Percentiles rank a stretch among this genome's conserved stretches.
phyloP scores from a whole-genome alignment of 768 basidiomycete genomes.

The Asterophora lycoperdoides region DNA sequence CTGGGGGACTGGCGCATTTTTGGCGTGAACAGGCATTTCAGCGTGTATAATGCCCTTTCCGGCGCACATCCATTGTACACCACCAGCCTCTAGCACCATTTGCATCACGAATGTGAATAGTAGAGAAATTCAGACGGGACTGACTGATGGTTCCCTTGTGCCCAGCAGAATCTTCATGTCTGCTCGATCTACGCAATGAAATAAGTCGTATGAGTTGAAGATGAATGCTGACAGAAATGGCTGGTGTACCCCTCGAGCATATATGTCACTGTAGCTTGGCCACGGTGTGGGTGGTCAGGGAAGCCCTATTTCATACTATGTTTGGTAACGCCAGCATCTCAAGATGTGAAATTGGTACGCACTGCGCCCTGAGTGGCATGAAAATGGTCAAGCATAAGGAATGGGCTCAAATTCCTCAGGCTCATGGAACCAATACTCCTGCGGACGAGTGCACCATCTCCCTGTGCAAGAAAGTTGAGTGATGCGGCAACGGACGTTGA shows the following conservation, averaged over 20 bases:
- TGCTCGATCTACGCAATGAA: constrained; percentile 43
- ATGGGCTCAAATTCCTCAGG: constrained; percentile 82
- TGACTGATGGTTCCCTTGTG: constrained; percentile 67
- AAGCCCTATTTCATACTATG: constrained; percentile 53
- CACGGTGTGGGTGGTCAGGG: constrained; percentile 91
- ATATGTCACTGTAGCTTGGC: constrained; percentile 86
- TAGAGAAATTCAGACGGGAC: background rate
- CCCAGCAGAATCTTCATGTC: constrained; percentile 90
- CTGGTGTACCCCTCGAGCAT: constrained; percentile 70
- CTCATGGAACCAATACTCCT: constrained; percentile 76
- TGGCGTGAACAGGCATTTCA: constrained; percentile 80
- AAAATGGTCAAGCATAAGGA: constrained; percentile 88
- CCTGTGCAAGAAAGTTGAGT: constrained; percentile 35
- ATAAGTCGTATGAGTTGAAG: background rate
- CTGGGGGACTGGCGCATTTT: constrained; percentile 64
- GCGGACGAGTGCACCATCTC: constrained; percentile 78
- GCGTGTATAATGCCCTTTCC: constrained; percentile 78
- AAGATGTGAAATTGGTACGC: constrained; percentile 21
- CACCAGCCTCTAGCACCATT: constrained; percentile 51
- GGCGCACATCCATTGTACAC: constrained; percentile 95
- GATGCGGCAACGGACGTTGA: background rate
- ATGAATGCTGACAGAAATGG: background rate
- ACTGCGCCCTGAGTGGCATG: constrained; percentile 67
- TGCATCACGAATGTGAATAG: background rate
- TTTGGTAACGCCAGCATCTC: background rate